Evolutionary conservation across 2,329 filamentous ascomycete species (phyloP), one percentile per base, ranked within the genome.

Genomic region (Colletotrichum cordylinicola): DNA sequence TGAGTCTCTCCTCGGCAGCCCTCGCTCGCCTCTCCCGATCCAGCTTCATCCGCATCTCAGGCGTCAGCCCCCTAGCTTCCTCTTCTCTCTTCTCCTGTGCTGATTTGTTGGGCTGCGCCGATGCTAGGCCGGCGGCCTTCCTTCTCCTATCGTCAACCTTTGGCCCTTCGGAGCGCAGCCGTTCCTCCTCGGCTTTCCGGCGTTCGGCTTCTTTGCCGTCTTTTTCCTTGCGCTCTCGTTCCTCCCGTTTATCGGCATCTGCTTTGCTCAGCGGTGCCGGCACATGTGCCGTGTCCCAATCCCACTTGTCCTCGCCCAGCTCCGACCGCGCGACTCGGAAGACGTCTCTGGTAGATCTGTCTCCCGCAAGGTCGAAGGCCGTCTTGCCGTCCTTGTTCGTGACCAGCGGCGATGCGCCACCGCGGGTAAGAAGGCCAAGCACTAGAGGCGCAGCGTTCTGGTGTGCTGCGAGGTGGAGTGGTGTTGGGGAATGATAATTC

Each of bases 1-100:
- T 92, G 75, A 98, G 89, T 82, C 96, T 92, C 86, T 96, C 96
- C 85, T 98, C 97, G 0, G 96, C 96, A 10, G 97, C 97, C 80
- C 96, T 92, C 6, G 97, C 97, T 81, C 96, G 93, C 80, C 96
- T 89, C 86, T 99, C 97, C 79, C 97, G 89, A 84, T 98, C 97
- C 70, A 98, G 84, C 82, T 91, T 92, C 90, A 93, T 91, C 82
- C 93, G 91, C 91, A 97, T 96, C 86, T 98, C 96, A 0, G 95
- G 93, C 56, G 95, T 98, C 86, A 98, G 88, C 0, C 96, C 96
- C 78, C 95, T 91, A 65, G 91, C 90, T 84, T 98, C 96, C 81
- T 98, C 95, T 82, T 96, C 94, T 78, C 96, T 90, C 82, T 91
- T 92, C 83, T 98, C 95, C 80, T 96, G 92, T 0, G 93, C 93